Evolutionary conservation across 805 yeast genomes (phyloP).

Genomic region (Candida jianshihensis): DNA sequence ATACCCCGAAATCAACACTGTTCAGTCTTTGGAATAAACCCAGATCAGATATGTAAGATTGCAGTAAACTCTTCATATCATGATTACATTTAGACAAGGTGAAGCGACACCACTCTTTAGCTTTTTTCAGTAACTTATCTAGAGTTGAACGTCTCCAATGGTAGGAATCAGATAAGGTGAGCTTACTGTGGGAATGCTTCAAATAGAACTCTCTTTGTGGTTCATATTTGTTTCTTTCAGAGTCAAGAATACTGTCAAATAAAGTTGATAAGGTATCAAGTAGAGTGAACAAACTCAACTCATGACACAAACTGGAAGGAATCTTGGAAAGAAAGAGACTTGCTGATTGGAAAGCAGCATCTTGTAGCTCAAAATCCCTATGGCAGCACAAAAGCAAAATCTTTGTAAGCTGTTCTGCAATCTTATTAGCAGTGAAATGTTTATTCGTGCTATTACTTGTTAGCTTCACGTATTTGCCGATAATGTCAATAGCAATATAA

Average conservation of each 20-base stretch:
- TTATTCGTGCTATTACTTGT: slow-evolving; percentile 43
- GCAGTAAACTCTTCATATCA: slow-evolving; percentile 75
- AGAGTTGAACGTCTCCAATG: slow-evolving; percentile 70
- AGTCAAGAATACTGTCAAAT: slow-evolving; percentile 76
- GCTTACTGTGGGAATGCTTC: slow-evolving; percentile 31
- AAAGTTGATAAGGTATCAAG: slow-evolving; percentile 74
- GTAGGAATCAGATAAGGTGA: slow-evolving; percentile 64
- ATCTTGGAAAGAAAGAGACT: slow-evolving; percentile 55
- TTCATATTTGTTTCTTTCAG: slow-evolving; percentile 76
- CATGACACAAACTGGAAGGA: slow-evolving; percentile 78
- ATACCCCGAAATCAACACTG: slow-evolving; percentile 68
- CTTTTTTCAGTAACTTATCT: slow-evolving; percentile 46
- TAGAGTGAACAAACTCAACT: slow-evolving; percentile 63
- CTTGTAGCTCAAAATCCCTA: slow-evolving; percentile 66
- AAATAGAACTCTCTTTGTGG: slow-evolving; percentile 65
- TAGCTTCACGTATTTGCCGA: slow-evolving; percentile 46
- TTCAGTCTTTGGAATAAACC: slow-evolving; percentile 28
- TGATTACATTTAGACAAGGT: slow-evolving; percentile 53
- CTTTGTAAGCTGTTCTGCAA: slow-evolving; percentile 63
- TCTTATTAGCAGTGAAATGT: slow-evolving; percentile 48
- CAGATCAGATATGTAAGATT: slow-evolving; percentile 58
- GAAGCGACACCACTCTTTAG: slow-evolving; percentile 60
- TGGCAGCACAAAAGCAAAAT: slow-evolving; percentile 71
- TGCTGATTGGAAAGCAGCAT: slow-evolving; percentile 72
- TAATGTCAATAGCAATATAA: slow-evolving; percentile 52